Evolutionary conservation across 179 eudicot species (phyloP), one percentile per base, ranked within the genome.

Genomic region (Spergularia azorica): DNA sequence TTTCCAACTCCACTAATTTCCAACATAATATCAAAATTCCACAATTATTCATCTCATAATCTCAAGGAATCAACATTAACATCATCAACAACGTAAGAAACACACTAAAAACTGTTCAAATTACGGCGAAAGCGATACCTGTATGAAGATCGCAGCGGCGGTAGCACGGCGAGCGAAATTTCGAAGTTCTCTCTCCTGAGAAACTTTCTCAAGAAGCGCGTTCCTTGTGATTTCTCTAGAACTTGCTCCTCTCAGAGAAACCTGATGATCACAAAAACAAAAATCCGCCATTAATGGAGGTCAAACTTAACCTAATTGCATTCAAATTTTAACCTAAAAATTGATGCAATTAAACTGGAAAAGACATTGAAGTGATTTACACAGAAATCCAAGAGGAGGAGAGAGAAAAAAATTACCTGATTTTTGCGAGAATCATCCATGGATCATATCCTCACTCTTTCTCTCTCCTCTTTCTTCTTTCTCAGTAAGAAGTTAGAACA

Each of bases 211-310:
- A 26, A 94, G 85, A 69, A 94, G 90, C 1, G 88, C 95, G 62
- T 85, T 89, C 82, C 97, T 85, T 8, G 95, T 84, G 15, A 94
- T 92, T 83, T 92, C 98, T 84, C 81, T 89, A 16, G 85, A 86
- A 80, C 98, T 94, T 14, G 98, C 87, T 77, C 98, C 98, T 57
- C 98, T 86, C 51, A 94, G 82, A 13, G 98, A 94, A 6, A 94
- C 97, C 98, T 94, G 70, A 75, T 9, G 58, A 48, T 60, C 7
- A 18, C 60, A 50, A 63, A 68, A 58, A 26, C 1, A 26, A 26
- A 26, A 36, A 36, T 17, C 9, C 9, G n/a, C 51, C 68, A 60
- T 18, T 50, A 73, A 61, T 51, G 48, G 14, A 58, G 43, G 64
- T 52, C 16, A 67, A 13, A 1, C 0, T n/a, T 54, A 17, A 14